phyloP scores from a whole-genome alignment of 1,284 basidiomycete genomes.

The Agroathelia rolfsii region DNA sequence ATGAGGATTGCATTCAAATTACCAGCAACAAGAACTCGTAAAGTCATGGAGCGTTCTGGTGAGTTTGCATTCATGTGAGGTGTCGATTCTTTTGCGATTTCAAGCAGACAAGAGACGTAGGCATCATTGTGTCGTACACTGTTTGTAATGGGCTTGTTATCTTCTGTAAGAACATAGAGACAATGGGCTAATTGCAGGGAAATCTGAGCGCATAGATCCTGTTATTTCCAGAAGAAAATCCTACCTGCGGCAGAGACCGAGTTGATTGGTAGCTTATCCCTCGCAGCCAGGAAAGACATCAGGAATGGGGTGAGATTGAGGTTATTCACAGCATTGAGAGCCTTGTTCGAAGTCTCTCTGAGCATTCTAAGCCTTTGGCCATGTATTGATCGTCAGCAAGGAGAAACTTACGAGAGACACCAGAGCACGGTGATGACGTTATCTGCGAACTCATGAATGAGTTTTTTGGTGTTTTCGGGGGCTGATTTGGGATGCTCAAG shows the following conservation, averaged over 20 bases:
- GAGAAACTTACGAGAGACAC: slow-evolving; percentile 76
- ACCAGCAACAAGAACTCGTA: slow-evolving; percentile 70
- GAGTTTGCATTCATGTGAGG: slow-evolving; percentile 39
- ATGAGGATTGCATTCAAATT: slow-evolving; percentile 10
- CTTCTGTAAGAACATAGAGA: slow-evolving; percentile 83
- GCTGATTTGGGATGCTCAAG: slow-evolving; percentile 48
- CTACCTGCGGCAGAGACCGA: slow-evolving; percentile 74
- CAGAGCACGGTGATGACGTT: slow-evolving; percentile 86
- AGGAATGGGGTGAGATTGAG: slow-evolving; percentile 70
- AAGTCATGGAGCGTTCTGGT: slow-evolving; percentile 37
- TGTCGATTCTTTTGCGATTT: slow-evolving; percentile 45
- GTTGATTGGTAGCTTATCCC: slow-evolving; percentile 54
- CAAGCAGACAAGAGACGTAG: slow-evolving; percentile 63
- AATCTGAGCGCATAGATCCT: slow-evolving; percentile 5
- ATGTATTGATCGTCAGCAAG: not conserved
- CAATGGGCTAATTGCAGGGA: slow-evolving; percentile 62
- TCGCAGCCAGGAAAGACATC: slow-evolving; percentile 71
- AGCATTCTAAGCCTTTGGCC: slow-evolving; percentile 23
- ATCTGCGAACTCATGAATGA: slow-evolving; percentile 81
- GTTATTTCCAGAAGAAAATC: slow-evolving; percentile 11
- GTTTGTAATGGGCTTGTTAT: slow-evolving; percentile 62
- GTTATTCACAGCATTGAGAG: slow-evolving; percentile 76
- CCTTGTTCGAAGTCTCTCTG: slow-evolving; percentile 89
- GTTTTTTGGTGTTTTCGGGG: slow-evolving; percentile 58
- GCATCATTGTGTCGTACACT: slow-evolving; percentile 52